Percentiles rank a stretch among this genome's conserved stretches.
Conservation (phyloP, 768 basidiomycete genomes). For the Gymnopilus dilepis region DNA sequence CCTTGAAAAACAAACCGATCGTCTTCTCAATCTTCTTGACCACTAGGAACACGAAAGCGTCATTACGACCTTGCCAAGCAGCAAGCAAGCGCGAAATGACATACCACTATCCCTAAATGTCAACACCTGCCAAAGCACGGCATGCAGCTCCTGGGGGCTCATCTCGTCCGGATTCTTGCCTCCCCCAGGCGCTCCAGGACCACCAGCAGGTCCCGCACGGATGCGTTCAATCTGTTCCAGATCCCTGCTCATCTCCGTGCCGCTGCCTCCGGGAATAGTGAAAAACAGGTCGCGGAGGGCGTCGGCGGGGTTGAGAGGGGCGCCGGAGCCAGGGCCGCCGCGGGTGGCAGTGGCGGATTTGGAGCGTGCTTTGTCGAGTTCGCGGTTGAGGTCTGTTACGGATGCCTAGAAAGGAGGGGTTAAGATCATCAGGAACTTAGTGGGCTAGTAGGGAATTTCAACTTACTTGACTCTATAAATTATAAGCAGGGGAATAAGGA, state of each 20-base stretch:
- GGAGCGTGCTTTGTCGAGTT: conserved; percentile 73
- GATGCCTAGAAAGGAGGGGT: conserved; percentile 60
- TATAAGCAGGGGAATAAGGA: neutral
- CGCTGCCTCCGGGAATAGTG: conserved; percentile 65
- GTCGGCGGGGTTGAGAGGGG: conserved; percentile 41
- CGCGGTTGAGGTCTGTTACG: conserved; percentile 84
- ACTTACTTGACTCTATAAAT: conserved; percentile 36
- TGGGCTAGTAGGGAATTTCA: neutral
- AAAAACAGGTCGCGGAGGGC: conserved; percentile 65
- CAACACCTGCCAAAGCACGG: conserved; percentile 84
- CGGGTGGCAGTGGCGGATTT: conserved; percentile 43
- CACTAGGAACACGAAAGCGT: conserved; percentile 38
- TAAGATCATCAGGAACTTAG: neutral
- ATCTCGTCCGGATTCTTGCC: conserved; percentile 80
- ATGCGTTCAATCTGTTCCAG: conserved; percentile 77
- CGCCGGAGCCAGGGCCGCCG: conserved; percentile 32
- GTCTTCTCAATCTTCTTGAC: conserved; percentile 81
- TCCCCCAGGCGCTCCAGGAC: conserved; percentile 53
- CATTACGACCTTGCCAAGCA: neutral
- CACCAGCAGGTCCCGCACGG: conserved; percentile 55
- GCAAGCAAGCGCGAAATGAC: conserved; percentile 17
- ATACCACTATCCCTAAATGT: conserved; percentile 81
- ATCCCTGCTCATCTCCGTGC: conserved; percentile 70
- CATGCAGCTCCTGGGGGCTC: conserved; percentile 88
- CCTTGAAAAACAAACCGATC: conserved; percentile 51